A percentile compares a stretch with the other conserved stretches of the same genome.
Conservation (phyloP, 768 basidiomycete species). For the Amyloporia xantha region DNA sequence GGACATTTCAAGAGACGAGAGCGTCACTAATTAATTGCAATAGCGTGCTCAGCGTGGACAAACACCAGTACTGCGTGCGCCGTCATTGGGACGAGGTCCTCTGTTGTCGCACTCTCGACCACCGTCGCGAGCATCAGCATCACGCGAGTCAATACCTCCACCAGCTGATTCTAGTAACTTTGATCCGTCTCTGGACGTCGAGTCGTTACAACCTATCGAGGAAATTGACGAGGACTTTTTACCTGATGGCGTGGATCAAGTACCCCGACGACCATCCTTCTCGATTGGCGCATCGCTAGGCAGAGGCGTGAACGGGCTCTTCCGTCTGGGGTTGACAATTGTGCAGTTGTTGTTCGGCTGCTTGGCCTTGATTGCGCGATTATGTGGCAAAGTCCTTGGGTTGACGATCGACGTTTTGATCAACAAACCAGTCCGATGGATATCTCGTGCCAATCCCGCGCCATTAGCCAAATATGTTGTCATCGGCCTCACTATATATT, state of each 20-base stretch:
- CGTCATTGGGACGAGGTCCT: constrained; percentile 12
- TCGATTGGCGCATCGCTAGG: constrained; percentile 44
- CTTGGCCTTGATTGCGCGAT: constrained; percentile 13
- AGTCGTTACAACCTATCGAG: constrained; percentile 54
- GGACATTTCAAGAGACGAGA: too few relatives aligned
- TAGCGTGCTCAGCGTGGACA: constrained; percentile 19
- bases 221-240: constrained; percentile 51
- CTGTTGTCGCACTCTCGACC: neutral
- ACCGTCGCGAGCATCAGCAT: constrained; percentile 26
- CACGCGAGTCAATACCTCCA: constrained; percentile 33
- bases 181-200: constrained; percentile 32
- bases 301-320: constrained; percentile 32
- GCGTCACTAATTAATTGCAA: neutral
- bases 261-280: constrained; percentile 23
- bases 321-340: constrained; percentile 17
- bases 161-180: constrained; percentile 24
- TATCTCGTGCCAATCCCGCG: constrained; percentile 27
- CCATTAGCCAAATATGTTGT: constrained; percentile 36
- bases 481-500: constrained; percentile 37
- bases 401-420: constrained; percentile 41
- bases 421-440: constrained; percentile 39
- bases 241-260: neutral
- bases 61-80: constrained; percentile 15
- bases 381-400: constrained; percentile 37
- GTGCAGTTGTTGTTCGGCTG: constrained; percentile 14